Conservation (phyloP, 495 filamentous ascomycete species). For the Talaromyces ruber region DNA sequence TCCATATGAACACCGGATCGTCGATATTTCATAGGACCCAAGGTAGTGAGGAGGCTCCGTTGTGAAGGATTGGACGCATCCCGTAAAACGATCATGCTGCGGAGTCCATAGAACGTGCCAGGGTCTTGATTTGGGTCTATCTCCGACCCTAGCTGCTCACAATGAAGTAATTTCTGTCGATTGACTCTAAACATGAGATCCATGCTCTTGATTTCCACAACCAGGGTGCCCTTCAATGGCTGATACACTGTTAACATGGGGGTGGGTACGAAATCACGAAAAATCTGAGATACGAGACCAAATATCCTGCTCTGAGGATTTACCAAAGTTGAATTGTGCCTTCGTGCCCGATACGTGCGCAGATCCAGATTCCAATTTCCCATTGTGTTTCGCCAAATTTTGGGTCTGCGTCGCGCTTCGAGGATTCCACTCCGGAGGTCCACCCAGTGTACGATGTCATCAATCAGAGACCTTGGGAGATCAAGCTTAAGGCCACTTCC, state of each 20-base stretch:
- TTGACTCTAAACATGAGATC: conserved; percentile 40
- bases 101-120: conserved; percentile 45
- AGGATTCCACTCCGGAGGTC: conserved; percentile 31
- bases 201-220: conserved; percentile 39
- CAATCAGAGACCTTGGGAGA: conserved; percentile 37
- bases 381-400: conserved; percentile 28
- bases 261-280: conserved; percentile 23
- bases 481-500: conserved; percentile 11
- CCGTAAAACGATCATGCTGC: conserved; percentile 44
- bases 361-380: conserved; percentile 18
- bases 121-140: conserved; percentile 44
- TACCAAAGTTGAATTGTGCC: conserved; percentile 11
- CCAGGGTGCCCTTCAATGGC: conserved; percentile 13
- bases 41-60: conserved; percentile 40
- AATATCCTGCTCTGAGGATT: conserved; percentile 23
- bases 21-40: conserved; percentile 22
- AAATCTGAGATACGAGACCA: conserved; percentile 20
- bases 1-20: conserved; percentile 24
- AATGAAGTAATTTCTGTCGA: conserved; percentile 10
- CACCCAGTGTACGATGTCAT: conserved; percentile 51
- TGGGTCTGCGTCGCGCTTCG: conserved; percentile 21
- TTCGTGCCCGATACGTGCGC: conserved; percentile 9
- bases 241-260: conserved; percentile 24
- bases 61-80: conserved; percentile 20
- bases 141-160: conserved; percentile 29